Percentiles rank a stretch among this genome's conserved stretches.
Evolutionary conservation across 148 eudicot species (phyloP).

Genomic region (Salicornia ramosissima): DNA sequence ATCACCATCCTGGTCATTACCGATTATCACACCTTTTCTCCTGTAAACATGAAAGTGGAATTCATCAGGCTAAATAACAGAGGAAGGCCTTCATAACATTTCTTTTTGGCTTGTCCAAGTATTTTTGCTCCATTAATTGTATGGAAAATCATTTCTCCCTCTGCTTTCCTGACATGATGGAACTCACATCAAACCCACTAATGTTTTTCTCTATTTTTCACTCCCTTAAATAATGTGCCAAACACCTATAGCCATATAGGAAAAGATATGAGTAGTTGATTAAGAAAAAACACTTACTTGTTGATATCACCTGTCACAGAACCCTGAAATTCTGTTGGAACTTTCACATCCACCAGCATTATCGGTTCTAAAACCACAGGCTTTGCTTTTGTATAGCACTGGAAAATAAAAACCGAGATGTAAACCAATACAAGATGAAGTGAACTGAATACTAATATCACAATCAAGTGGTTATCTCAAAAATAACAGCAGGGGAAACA

Average conservation of each 20-base stretch:
- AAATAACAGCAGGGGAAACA: not conserved
- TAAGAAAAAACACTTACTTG: slow-evolving; percentile 46
- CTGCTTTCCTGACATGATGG: no score
- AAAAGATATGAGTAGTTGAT: no score
- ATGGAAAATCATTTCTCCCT: no score
- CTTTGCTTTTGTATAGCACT: slow-evolving; percentile 81
- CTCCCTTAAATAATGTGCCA: no score
- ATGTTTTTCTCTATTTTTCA: no score
- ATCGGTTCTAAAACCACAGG: slow-evolving; percentile 93
- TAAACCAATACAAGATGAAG: not conserved
- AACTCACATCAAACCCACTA: no score
- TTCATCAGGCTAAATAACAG: slow-evolving; percentile 5
- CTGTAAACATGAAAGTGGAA: slow-evolving; percentile 28
- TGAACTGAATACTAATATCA: not conserved
- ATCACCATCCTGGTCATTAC: slow-evolving; percentile 94
- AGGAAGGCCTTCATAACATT: not conserved
- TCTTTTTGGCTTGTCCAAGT: no score
- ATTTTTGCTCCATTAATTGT: no score
- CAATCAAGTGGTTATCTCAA: not conserved
- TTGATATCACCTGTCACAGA: slow-evolving; percentile 89
- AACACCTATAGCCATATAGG: no score
- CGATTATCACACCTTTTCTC: slow-evolving; percentile 94
- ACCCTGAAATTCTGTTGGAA: slow-evolving; percentile 89
- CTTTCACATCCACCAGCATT: slow-evolving; percentile 93
- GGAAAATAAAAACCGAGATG: slow-evolving; percentile 20